phyloP scores from a whole-genome alignment of 2,329 filamentous ascomycete species.

The Nothophoma quercina region DNA sequence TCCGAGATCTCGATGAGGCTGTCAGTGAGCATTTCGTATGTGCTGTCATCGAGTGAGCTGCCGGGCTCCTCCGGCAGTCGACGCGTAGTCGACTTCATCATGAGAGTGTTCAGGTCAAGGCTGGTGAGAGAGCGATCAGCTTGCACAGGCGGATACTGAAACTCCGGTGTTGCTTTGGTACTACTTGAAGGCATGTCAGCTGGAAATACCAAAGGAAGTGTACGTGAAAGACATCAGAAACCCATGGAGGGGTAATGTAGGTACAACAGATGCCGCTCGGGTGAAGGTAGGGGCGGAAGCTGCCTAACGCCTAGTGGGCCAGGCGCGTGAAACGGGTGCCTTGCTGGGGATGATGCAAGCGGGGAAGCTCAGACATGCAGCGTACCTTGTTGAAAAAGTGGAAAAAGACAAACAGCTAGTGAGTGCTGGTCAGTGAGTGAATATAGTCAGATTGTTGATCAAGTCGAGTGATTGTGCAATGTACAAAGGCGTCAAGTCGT shows the following conservation, averaged over 20 bases:
- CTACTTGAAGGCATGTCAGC: constrained; percentile 44
- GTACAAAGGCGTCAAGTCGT: constrained; percentile 16
- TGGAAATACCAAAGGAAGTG: constrained; percentile 17
- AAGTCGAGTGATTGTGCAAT: constrained; percentile 5
- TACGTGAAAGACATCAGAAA: constrained; percentile 5
- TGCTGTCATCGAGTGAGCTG: constrained; percentile 47
- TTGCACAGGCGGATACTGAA: constrained; percentile 43
- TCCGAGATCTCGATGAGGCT: constrained; percentile 43
- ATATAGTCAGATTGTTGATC: constrained; percentile 1
- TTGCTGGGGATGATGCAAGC: constrained; percentile 24
- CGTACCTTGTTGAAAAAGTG: constrained; percentile 11
- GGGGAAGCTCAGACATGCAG: constrained; percentile 18
- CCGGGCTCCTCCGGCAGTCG: constrained; percentile 34
- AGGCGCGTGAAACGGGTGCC: constrained; percentile 29
- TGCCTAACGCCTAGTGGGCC: constrained; percentile 34
- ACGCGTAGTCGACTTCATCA: constrained; percentile 45
- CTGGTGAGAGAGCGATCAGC: constrained; percentile 40
- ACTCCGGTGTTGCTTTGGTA: constrained; percentile 35
- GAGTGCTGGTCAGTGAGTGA: neutral
- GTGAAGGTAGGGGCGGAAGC: constrained; percentile 28
- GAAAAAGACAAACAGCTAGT: neutral
- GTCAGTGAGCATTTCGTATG: constrained; percentile 45
- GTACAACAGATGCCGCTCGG: constrained; percentile 18
- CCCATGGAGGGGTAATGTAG: constrained; percentile 19
- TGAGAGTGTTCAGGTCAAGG: constrained; percentile 44